These are phyloP conservation scores for Linnemannia elongata DNA, from an alignment of 192 early-diverging fungal genomes.

Conservation along the genomic window DNA sequence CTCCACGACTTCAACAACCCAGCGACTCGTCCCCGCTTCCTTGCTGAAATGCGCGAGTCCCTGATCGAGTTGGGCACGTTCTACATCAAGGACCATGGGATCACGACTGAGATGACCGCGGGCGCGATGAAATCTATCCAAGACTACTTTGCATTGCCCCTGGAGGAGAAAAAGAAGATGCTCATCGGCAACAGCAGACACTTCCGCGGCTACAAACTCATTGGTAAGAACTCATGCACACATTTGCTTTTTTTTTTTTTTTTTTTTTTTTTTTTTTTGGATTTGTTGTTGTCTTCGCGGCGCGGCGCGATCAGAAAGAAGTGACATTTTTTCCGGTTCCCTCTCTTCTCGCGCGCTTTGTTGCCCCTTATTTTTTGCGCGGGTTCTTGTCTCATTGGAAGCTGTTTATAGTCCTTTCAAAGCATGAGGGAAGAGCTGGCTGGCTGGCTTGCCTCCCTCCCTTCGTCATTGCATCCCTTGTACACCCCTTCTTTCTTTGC, in stretches of 20 bases:
- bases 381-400: too few relatives aligned
- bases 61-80: constrained; percentile 71
- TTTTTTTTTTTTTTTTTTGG: neutral
- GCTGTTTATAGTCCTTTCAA: too few relatives aligned
- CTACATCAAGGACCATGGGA: constrained; percentile 66
- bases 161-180: constrained; percentile 68
- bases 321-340: too few relatives aligned
- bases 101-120: constrained; percentile 40
- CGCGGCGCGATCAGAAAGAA: too few relatives aligned
- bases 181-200: constrained; percentile 68
- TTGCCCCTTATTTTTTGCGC: too few relatives aligned
- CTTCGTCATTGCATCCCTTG: neutral
- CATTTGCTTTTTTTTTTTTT: neutral
- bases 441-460: neutral
- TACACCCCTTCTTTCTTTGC: neutral
- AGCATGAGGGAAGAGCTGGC: too few relatives aligned
- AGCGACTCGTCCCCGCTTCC: constrained; percentile 42
- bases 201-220: constrained; percentile 69
- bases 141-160: constrained; percentile 67
- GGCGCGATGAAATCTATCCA: constrained; percentile 56
- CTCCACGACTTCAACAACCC: constrained; percentile 42
- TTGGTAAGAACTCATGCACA: constrained; percentile 32
- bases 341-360: too few relatives aligned
- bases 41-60: constrained; percentile 63
- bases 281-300: too few relatives aligned